Evolutionary conservation across 2,329 filamentous ascomycete species (phyloP).

Genomic region (Monilinia vaccinii-corymbosi): DNA sequence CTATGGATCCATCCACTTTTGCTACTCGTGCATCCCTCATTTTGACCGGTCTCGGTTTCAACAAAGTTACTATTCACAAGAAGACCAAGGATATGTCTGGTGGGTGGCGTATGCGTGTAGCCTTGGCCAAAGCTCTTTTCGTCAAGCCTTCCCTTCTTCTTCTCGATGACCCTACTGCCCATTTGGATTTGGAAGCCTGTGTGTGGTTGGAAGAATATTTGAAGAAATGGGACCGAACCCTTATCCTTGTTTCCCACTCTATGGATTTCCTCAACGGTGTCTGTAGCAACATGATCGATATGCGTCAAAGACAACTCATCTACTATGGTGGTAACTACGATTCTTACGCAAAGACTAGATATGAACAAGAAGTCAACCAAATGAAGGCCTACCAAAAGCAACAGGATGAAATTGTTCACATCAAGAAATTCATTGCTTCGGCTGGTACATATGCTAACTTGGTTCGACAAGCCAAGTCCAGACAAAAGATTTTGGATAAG

Average conservation of each 20-base stretch:
- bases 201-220: constrained; percentile 99
- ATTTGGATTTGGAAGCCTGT: constrained; percentile 98
- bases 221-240: constrained; percentile 98
- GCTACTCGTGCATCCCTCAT: constrained; percentile 92
- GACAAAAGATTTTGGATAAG: constrained; percentile 99
- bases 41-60: constrained; percentile 96
- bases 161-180: constrained; percentile 95
- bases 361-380: constrained; percentile 95
- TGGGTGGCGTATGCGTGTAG: constrained; percentile 99
- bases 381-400: constrained; percentile 99
- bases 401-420: constrained; percentile 97
- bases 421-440: constrained; percentile 99
- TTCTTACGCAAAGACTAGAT: constrained; percentile 87
- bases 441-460: constrained; percentile 99
- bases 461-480: constrained; percentile 96
- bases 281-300: constrained; percentile 97
- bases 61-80: constrained; percentile 96
- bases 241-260: constrained; percentile 93
- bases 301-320: constrained; percentile 77
- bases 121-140: constrained; percentile 93
- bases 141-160: constrained; percentile 93
- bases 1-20: constrained; percentile 98
- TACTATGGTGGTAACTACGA: constrained; percentile 99
- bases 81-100: constrained; percentile 99
- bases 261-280: constrained; percentile 99